Evolutionary conservation across 2,329 filamentous ascomycete genomes (phyloP).

Genomic region (Colletotrichum sp.): DNA sequence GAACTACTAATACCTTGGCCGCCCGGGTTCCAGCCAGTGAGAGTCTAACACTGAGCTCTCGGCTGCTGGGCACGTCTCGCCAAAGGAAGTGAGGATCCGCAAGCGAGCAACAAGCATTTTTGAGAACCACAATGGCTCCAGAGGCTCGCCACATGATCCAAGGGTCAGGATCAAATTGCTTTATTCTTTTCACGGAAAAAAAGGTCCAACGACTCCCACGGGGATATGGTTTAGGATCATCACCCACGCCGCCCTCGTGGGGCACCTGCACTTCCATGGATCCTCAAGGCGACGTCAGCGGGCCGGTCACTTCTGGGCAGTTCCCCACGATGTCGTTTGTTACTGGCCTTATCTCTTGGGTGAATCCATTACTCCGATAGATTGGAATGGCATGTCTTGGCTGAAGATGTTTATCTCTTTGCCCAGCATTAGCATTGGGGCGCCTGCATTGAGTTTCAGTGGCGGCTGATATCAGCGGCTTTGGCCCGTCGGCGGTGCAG

Average conservation of each 20-base stretch:
- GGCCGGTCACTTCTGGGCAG: not conserved
- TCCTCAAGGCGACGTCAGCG: not conserved
- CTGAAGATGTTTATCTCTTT: not conserved
- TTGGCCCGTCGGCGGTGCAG: not conserved
- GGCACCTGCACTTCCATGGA: not conserved
- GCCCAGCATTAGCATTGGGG: not conserved
- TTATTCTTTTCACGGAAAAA: not conserved
- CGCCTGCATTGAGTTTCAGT: not conserved
- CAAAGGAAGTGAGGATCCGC: not conserved
- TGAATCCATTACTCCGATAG: not conserved
- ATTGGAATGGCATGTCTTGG: not conserved
- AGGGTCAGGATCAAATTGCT: fast-evolving
- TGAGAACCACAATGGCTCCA: not conserved
- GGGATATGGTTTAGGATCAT: not conserved
- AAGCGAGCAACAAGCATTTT: not conserved
- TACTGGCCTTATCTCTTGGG: constrained; percentile 19
- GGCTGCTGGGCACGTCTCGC: not conserved
- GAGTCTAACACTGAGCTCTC: not conserved
- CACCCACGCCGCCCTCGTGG: not conserved
- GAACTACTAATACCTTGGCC: constrained; percentile 14
- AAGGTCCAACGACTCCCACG: not conserved
- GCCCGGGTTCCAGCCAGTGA: not conserved
- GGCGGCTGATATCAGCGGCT: not conserved
- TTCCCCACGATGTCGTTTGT: not conserved
- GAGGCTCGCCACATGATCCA: not conserved